A percentile compares a stretch with the other conserved stretches of the same genome.
phyloP scores from a whole-genome alignment of 1,139 yeast genomes.

The Suhomyces wounanorum region DNA sequence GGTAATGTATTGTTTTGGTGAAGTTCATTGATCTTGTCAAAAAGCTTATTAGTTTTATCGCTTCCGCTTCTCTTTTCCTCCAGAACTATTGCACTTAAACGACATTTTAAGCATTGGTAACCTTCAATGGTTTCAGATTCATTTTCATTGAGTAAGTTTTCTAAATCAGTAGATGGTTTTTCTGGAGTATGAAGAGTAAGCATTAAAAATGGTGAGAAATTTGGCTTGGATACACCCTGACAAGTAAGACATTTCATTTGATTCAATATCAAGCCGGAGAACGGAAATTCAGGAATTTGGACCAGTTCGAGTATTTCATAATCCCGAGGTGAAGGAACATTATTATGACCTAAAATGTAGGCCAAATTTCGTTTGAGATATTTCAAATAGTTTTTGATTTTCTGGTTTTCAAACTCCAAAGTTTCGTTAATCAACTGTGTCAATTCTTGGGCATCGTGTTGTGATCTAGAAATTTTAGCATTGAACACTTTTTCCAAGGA shows the following conservation, averaged over 20 bases:
- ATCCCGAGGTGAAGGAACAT: constrained; percentile 16
- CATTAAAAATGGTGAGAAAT: constrained; percentile 65
- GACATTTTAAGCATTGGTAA: constrained; percentile 76
- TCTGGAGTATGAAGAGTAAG: constrained; percentile 78
- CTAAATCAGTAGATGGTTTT: constrained; percentile 47
- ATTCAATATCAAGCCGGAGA: constrained; percentile 65
- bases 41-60: background rate
- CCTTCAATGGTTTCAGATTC: constrained; percentile 75
- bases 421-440: constrained; percentile 80
- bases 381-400: constrained; percentile 37
- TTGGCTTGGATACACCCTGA: constrained; percentile 60
- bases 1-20: constrained; percentile 37
- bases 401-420: constrained; percentile 63
- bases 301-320: constrained; percentile 29
- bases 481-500: constrained; percentile 76
- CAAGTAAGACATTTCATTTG: constrained; percentile 73
- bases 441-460: constrained; percentile 94
- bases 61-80: constrained; percentile 6
- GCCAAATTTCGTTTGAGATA: constrained; percentile 14
- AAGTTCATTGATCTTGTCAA: constrained; percentile 27
- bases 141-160: constrained; percentile 56
- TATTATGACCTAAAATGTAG: constrained; percentile 7
- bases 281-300: constrained; percentile 66
- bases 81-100: constrained; percentile 52
- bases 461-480: constrained; percentile 75